Percentiles rank a stretch among this genome's conserved stretches.
These are phyloP conservation scores for Tulasnella sp. DNA, from an alignment of 768 basidiomycete genomes.

Conservation along the genomic window DNA sequence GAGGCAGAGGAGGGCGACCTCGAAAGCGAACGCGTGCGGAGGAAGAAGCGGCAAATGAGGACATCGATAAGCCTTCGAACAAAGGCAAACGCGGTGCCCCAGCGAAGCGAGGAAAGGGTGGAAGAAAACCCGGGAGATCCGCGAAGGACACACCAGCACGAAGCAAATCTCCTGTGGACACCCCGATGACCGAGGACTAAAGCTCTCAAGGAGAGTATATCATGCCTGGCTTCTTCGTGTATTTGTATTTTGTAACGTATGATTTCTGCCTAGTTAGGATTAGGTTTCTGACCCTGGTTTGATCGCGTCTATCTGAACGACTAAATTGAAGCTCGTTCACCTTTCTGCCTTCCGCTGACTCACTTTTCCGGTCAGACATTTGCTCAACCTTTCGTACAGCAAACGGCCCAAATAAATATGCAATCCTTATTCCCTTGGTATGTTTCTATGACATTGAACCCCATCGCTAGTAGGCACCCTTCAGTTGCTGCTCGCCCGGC, in stretches of 20 bases:
- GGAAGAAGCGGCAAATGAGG: conserved; percentile 36
- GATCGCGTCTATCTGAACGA: neutral
- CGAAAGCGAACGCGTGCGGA: conserved; percentile 13
- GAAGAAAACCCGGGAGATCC: conserved; percentile 21
- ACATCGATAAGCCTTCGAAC: conserved; percentile 32
- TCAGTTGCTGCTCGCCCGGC: neutral
- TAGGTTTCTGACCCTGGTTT: neutral
- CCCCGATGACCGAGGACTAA: conserved; percentile 13
- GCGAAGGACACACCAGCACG: conserved; percentile 12
- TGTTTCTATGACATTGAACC: neutral
- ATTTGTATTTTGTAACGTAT: neutral
- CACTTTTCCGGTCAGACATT: conserved; percentile 45
- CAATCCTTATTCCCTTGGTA: neutral
- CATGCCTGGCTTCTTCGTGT: neutral
- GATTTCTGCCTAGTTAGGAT: neutral
- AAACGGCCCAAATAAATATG: conserved; percentile 41
- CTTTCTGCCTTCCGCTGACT: conserved; percentile 51
- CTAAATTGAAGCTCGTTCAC: conserved; percentile 31
- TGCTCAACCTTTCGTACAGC: conserved; percentile 43
- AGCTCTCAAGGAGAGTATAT: neutral
- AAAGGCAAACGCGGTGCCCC: neutral
- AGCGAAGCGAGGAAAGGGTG: conserved; percentile 12
- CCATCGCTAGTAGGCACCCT: neutral
- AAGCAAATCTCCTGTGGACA: conserved; percentile 12
- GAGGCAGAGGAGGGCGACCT: conserved; percentile 30